Percentiles rank a stretch among this genome's conserved stretches.
Conservation (phyloP, 1,139 yeast species). For the Candida mesenterica region DNA sequence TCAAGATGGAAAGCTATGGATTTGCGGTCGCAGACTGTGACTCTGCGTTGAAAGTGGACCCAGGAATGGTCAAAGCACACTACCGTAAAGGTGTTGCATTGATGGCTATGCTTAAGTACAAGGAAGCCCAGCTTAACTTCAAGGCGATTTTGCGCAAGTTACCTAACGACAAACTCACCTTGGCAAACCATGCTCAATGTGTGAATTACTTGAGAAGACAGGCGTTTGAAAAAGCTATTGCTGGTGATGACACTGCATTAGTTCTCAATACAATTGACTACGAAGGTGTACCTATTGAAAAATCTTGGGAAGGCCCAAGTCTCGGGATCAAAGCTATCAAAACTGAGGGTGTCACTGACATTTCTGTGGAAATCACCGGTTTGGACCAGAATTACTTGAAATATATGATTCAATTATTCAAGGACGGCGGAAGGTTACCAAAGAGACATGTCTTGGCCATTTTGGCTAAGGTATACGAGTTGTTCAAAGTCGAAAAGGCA, state of each 20-base stretch:
- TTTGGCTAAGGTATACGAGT: slow-evolving; percentile 65
- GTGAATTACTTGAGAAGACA: slow-evolving; percentile 65
- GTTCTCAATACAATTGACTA: slow-evolving; percentile 44
- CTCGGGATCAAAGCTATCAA: slow-evolving; percentile 42
- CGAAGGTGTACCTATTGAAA: slow-evolving; percentile 54
- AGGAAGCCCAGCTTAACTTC: slow-evolving; percentile 72
- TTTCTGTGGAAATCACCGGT: slow-evolving; percentile 28
- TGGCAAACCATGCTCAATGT: slow-evolving; percentile 62
- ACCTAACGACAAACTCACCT: slow-evolving; percentile 72
- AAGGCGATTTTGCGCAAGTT: slow-evolving; percentile 58
- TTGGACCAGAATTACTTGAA: slow-evolving; percentile 53
- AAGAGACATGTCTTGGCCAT: slow-evolving; percentile 84
- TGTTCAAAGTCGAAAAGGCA: slow-evolving; percentile 66
- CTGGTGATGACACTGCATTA: slow-evolving; percentile 50
- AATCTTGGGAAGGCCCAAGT: slow-evolving; percentile 62
- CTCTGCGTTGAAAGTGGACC: slow-evolving; percentile 65
- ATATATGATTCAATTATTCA: slow-evolving; percentile 66
- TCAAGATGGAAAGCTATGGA: slow-evolving; percentile 85
- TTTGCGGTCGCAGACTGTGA: slow-evolving; percentile 78
- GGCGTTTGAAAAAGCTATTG: slow-evolving; percentile 86
- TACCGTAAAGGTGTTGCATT: slow-evolving; percentile 83
- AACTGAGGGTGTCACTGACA: slow-evolving; percentile 13
- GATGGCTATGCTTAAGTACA: slow-evolving; percentile 73
- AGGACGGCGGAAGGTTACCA: slow-evolving; percentile 71
- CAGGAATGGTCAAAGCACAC: slow-evolving; percentile 69